Base-by-base conservation (phyloP, 306 rosid species). In the Quercus dentata region DNA sequence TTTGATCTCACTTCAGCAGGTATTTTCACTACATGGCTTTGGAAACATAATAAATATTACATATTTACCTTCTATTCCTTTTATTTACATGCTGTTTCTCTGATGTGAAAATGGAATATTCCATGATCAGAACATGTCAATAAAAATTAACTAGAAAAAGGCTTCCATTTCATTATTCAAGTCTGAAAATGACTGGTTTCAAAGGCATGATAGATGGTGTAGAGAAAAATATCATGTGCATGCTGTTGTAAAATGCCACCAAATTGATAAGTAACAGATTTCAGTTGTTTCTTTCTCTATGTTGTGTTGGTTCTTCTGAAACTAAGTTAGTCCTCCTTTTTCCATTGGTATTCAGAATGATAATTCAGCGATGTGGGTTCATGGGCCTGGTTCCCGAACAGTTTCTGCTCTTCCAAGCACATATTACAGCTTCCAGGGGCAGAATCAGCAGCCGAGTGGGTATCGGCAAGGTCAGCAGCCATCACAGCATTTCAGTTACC, bases 1-100 rank as follows among this genome's bases (percentile, higher is more conserved):
- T 85, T 82, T 96, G 85, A 86, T 96, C 51, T 93, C 99, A 70
- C 97, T 93, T 57, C 99, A 92, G 88, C 98, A 96, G 98, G 98
- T 91, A 85, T 77, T 35, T 61, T 78, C 52, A 28, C 65, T n/a
- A 17, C 35, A 44, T 2, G 18, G 54, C 41, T 73, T 8, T 27
- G 49, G 5, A 63, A 35, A 44, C 31, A 46, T 65, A 56, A 70
- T 74, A n/a, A 44, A 4, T 44, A 61, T 6, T 44, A 52, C 33
- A 30, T 80, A 21, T 65, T 63, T 44, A 12, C 4, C 71, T 38
- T 30, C 18, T 7, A 10, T 61, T 35, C 5, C 65, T 68, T 56
- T 21, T 17, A 12, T 19, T 4, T 67, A 33, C 72, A 67, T 2
- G 13, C 51, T 4, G 72, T 46, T 15, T 35, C 7, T 19, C 20